phyloP scores from a whole-genome alignment of 2,329 filamentous ascomycete species.

The Sodiomyces alkalinus region DNA sequence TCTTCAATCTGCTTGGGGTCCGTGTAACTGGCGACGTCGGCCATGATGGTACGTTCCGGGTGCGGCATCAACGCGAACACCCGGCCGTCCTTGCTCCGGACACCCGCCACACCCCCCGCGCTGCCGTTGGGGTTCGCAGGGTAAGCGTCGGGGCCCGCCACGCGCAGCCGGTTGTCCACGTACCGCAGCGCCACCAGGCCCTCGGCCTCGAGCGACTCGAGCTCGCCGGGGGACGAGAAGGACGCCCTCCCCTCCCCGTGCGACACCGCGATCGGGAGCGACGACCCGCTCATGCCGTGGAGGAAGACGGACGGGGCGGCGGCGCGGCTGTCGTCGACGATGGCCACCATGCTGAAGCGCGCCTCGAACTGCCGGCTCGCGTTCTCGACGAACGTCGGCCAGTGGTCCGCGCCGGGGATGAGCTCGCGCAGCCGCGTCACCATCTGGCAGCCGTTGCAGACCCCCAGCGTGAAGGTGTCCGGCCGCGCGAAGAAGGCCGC shows the following conservation, averaged over 20 bases:
- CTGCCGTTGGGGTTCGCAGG: slow-evolving; percentile 83
- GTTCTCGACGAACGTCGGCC: slow-evolving; percentile 82
- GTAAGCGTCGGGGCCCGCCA: slow-evolving; percentile 63
- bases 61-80: slow-evolving; percentile 89
- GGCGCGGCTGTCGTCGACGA: slow-evolving; percentile 31
- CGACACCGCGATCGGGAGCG: slow-evolving; percentile 72
- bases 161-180: slow-evolving; percentile 56
- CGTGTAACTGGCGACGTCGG: slow-evolving; percentile 62
- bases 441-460: slow-evolving; percentile 98
- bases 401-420: slow-evolving; percentile 69
- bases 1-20: slow-evolving; percentile 40
- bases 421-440: slow-evolving; percentile 62
- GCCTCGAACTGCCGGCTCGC: slow-evolving; percentile 80
- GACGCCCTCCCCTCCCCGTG: slow-evolving; percentile 81
- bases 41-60: slow-evolving; percentile 76
- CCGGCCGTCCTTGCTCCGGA: slow-evolving; percentile 61
- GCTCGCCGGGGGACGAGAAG: slow-evolving; percentile 40
- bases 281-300: slow-evolving; percentile 70
- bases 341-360: slow-evolving; percentile 70
- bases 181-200: slow-evolving; percentile 69
- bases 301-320: slow-evolving; percentile 64
- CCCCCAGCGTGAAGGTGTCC: slow-evolving; percentile 84
- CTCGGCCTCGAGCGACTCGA: slow-evolving; percentile 41
- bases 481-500: slow-evolving; percentile 70
- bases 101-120: slow-evolving; percentile 65